Base-by-base conservation (phyloP, 2,329 filamentous ascomycete genomes). In the Achaetomium macrosporum region DNA sequence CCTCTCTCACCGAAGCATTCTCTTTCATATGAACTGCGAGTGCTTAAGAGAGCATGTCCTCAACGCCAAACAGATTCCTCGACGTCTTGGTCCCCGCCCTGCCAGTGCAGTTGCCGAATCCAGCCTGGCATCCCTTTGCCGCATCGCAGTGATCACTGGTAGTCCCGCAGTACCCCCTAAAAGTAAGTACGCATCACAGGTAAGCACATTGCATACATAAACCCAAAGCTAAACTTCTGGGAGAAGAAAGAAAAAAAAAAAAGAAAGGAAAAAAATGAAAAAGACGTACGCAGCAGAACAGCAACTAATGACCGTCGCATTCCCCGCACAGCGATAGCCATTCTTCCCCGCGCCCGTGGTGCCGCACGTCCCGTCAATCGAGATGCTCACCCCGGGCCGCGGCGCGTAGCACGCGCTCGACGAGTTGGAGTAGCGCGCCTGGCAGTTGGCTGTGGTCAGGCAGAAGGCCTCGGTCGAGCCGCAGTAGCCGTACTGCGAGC, bases 331-430 rank as follows among this genome's bases (percentile, higher is more conserved):
- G 31, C 56, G 56, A 41, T 68, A 68, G 11, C 65, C 66, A 9
- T 56, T 57, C 53, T 61, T 59, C 5, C 65, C 66, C 3, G 51
- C 63, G 0, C 60, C 64, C 4, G 55, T 59, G 1, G 53, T 51
- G 5, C 66, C 65, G 43, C 66, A 68, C 0, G 66, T 68, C 7
- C 65, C 65, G 42, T 68, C 66, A n/a, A 64, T 52, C 1, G 63
- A 63, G 39, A 66, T 42, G n/a, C 62, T 63, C 5, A 58, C 58
- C 3, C 62, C 64, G 11, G 62, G 57, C 20, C 59, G 56, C 31
- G 65, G 66, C 16, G 62, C 56, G 36, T 53, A 44, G 56, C 66
- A 68, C 5, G 63, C 53, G 12, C 25, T 46, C 2, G 63, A 54
- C n/a, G 60, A 45, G 57, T 66, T 65, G 29, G 66, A 67, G 58